Evolutionary conservation across 1,284 basidiomycete genomes (phyloP), one percentile per base, ranked within the genome.

Genomic region (Cutaneotrichosporon dermatis): DNA sequence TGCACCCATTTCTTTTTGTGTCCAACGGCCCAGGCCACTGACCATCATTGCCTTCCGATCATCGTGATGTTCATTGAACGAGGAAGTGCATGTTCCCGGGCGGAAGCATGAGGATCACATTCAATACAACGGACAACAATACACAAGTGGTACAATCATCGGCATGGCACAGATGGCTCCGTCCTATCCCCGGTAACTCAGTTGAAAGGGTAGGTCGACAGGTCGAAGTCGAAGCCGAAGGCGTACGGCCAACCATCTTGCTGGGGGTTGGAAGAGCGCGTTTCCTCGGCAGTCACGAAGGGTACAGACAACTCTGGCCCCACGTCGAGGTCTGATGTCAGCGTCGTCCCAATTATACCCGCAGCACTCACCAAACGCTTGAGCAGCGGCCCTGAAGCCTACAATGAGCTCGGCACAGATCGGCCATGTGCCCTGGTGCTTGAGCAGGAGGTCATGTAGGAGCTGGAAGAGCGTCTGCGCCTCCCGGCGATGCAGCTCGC

Each of bases 401-500:
- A 40, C 37, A 25, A 53, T 55, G 35, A 63, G 57, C 8, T 61
- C 52, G 6, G 33, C 43, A 35, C 60, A 63, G 11, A 51, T 37
- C 4, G 63, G 61, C 59, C 60, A 64, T 4, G 52, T 45, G 8
- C 39, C 39, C 44, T 55, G 43, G 42, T 64, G 65, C 33, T 51
- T 57, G 35, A 36, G 52, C 1, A 67, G 60, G 5, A 65, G 46
- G 13, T 58, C 59, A 8, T 65, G 40, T 34, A 67, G 56, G 48
- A 57, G 53, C 40, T 54, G 56, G 57, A 62, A 65, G 12, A 67
- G 58, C 8, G n/a, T 34, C 13, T 50, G 49, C 2, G 58, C 58
- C 35, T 67, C 66, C 8, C 58, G 57, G 6, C 15, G 44, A 36
- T 67, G 66, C 7, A 65, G 43, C 51, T 67, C 66, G 11, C 66